Base-by-base conservation (phyloP, 768 basidiomycete genomes). In the Suillus alpinus region DNA sequence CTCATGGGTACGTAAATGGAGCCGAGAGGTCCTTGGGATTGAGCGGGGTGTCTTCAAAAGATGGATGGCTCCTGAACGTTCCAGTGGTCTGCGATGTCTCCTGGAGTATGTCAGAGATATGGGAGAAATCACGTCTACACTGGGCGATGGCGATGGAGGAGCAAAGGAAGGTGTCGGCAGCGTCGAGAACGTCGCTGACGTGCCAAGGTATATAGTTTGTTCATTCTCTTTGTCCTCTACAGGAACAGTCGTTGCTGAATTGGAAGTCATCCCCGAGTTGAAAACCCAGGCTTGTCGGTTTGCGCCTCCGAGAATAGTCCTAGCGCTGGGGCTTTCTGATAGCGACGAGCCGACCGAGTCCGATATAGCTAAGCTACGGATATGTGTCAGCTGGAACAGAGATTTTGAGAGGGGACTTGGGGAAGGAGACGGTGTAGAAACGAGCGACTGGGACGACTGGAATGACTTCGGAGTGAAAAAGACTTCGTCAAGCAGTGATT, bases 21-120 rank as follows among this genome's bases (percentile, higher is more conserved):
- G 23, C 34, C 52, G 36, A 26, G 52, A 37, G 16, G 52, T 37
- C 20, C 32, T 47, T 69, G 73, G 41, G 59, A 51, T 57, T 63
- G 63, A 31, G 68, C 44, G 34, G 36, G 46, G 29, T 12, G 34
- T 12, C 29, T 53, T 37, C 26, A 36, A 36, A 18, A 58, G 63
- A 43, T 73, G 71, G 46, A 73, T 72, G n/a, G 72, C 72, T 60
- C 72, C 63, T 0, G 72, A 66, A 34, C 73, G 69, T 61, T 73
- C 72, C 13, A 75, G 70, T 16, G 70, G 72, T 26, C 70, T 72
- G 31, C 71, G 73, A 59, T 70, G 61, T 39, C 67, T 68, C 60
- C 64, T 64, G 56, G 51, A 63, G 46, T 60, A 34, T 44, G 59
- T 60, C n/a, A 67, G 63, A 43, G 71, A 68, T 46, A 46, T 62